Base-by-base conservation (phyloP, 148 eudicot species). In the Agrostemma githago region DNA sequence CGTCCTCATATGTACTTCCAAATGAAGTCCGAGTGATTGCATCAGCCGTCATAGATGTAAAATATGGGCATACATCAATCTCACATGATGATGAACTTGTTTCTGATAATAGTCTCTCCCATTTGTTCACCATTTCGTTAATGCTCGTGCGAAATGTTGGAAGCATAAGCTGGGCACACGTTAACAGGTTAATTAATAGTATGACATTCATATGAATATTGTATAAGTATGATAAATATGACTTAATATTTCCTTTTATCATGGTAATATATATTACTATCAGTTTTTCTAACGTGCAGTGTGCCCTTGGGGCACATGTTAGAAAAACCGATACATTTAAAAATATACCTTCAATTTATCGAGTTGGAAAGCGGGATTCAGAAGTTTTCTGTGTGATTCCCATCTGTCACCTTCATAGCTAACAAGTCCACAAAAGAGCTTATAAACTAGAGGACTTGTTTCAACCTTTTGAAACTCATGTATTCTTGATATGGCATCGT, bases 1-100 rank as follows among this genome's bases (percentile, higher is more conserved):
- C 89, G 72, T 88, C 82, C 40, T 79, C 80, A 21, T 80, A 80
- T n/a, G 70, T 79, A 76, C 87, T 83, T 0, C 89, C 84, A 79
- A 88, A 88, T 15, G 87, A 82, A 60, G 87, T 76, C 8, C 88
- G 72, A 19, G 88, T 78, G 34, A 88, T 82, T 54, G 77, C 85
- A 79, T 88, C 88, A 1, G 83, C 85, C 8, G 86, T 42, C 60
- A 82, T 19, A 65, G 21, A 61, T 0, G 39, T 79, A 41, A 86
- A 48, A 74, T 81, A 76, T 5, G 86, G 89, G 83, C 89, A 86
- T 51, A 84, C 83, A 65, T 86, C 86, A 19, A 86, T 46, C 60
- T 86, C 89, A 48, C 57, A 39, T 1, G 34, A 26, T 26, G 34
- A 26, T 0, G 80, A 68, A 12, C 76, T 75, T 6, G 75, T 71